Base-by-base conservation (phyloP, 345 rosid species). In the Salix udensis region DNA sequence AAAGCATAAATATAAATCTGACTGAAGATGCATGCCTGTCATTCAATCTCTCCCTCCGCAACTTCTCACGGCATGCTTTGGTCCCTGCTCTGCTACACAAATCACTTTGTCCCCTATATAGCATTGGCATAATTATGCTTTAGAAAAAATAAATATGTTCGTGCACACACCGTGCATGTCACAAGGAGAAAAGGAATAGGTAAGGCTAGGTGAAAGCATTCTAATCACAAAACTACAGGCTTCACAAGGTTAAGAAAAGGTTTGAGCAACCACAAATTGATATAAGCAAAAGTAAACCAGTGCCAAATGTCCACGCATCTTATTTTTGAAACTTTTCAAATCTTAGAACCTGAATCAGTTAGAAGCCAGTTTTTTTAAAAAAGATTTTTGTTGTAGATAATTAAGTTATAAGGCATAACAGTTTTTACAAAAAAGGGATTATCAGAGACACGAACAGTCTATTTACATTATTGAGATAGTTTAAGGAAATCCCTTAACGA, bases 21-120 rank as follows among this genome's bases (percentile, higher is more conserved):
- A 74, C 31, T 2, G 8, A 55, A 24, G n/a, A 64, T 69, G 37
- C 78, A 39, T 68, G 50, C 84, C 84, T 81, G 68, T 81, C 84
- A 70, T 81, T 81, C 74, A 81, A 70, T 44, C 23, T 81, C 73
- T 77, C 84, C 68, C 84, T 81, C 65, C 84, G 44, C 73, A 77
- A 66, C 76, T 65, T 81, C 76, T 81, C 84, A 1, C 81, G 81
- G 42, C 81, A 81, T 62, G 84, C 84, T 74, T 81, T 81, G 39
- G 76, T 64, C 72, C 62, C 80, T 16, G 78, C 67, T 46, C 44
- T 74, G 78, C 53, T 74, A 62, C 75, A 81, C 30, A 72, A 69
- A 42, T 77, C 81, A 31, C 31, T n/a, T 7, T 73, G 76, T 74
- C 50, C 78, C 76, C 84, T 81, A 28, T 39, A 60, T 30, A 60